Percentiles rank a stretch among this genome's conserved stretches.
These are phyloP conservation scores for Myriosclerotinia scirpicola DNA, from an alignment of 2,329 filamentous ascomycete species.

Conservation along the genomic window DNA sequence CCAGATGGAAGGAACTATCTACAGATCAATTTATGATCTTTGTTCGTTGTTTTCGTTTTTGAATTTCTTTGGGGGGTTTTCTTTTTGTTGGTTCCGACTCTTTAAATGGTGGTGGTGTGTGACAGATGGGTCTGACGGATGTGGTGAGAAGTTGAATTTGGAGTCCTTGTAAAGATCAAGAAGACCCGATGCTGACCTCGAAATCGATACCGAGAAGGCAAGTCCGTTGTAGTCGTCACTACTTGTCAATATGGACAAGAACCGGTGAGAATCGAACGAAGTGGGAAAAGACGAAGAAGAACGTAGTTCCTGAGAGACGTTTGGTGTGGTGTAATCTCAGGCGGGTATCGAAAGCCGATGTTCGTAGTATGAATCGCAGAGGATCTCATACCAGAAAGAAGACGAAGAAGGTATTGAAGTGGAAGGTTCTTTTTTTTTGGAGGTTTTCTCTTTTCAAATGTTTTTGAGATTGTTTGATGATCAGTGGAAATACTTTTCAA, in stretches of 20 bases:
- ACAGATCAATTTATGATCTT: background rate
- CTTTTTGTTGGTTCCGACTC: background rate
- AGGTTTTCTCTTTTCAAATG: background rate
- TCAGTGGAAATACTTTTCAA: background rate
- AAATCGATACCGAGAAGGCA: background rate
- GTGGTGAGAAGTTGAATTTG: background rate
- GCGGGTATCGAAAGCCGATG: background rate
- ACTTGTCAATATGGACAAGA: background rate
- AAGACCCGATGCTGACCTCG: background rate
- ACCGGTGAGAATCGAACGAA: background rate
- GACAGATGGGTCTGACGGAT: background rate
- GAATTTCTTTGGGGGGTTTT: background rate
- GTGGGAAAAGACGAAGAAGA: background rate
- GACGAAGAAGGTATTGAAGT: too few relatives aligned
- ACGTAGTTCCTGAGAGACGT: background rate
- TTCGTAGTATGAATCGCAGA: background rate
- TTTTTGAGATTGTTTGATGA: background rate
- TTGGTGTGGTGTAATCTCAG: background rate
- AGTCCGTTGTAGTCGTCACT: constrained; percentile 19
- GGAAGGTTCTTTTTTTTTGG: background rate
- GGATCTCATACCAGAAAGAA: background rate
- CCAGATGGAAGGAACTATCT: background rate
- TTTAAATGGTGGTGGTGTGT: background rate
- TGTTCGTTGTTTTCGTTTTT: too few relatives aligned
- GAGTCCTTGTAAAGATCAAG: background rate